These are phyloP conservation scores for Thielaviopsis populi DNA, from an alignment of 2,329 filamentous ascomycete species.

Conservation along the genomic window DNA sequence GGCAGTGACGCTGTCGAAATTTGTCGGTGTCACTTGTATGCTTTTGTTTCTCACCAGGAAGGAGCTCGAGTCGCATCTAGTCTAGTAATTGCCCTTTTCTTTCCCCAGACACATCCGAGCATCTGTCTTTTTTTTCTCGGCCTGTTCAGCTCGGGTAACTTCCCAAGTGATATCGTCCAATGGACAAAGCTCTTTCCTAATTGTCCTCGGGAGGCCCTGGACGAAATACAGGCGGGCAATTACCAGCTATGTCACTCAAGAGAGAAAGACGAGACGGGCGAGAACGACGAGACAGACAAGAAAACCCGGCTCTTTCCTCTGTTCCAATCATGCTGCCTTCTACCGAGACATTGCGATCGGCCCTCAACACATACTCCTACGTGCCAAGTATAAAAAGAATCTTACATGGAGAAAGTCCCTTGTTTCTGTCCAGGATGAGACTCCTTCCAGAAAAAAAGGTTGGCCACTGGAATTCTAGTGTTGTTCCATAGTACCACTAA, in stretches of 20 bases:
- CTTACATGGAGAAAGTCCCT: background rate
- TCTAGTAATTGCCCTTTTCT: background rate
- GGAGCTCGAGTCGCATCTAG: background rate
- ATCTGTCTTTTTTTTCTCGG: background rate
- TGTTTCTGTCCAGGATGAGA: background rate
- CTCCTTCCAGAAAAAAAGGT: background rate
- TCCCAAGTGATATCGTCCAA: background rate
- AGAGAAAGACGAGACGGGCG: too few relatives aligned
- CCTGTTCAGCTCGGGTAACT: background rate
- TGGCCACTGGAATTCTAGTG: conserved; percentile 4
- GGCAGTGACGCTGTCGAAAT: background rate
- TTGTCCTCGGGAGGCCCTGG: too few relatives aligned
- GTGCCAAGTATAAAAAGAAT: background rate
- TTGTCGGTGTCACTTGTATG: background rate
- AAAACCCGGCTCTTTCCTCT: background rate
- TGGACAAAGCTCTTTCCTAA: background rate
- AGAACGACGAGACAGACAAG: too few relatives aligned
- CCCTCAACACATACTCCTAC: background rate
- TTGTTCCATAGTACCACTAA: background rate
- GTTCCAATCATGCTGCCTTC: background rate
- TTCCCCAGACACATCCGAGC: background rate
- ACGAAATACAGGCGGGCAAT: background rate
- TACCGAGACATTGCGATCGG: background rate
- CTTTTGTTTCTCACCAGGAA: background rate
- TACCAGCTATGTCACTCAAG: background rate